Evolutionary conservation across 106 monocot genomes (phyloP), one percentile per base, ranked within the genome.

Genomic region (Acanthochlamys bracteata): DNA sequence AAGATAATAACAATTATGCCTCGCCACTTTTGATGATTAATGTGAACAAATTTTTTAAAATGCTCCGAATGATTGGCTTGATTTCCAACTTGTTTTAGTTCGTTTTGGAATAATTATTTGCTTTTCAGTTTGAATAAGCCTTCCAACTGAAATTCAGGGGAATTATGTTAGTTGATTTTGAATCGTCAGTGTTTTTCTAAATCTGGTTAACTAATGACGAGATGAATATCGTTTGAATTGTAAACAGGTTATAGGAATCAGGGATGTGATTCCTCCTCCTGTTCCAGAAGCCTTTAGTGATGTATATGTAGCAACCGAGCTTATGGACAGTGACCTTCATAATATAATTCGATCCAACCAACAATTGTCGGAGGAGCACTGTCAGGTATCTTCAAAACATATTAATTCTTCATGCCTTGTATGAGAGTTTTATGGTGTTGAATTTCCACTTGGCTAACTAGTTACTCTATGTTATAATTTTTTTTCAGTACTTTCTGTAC

Each of bases 401-500:
- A 23, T 13, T 11, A 15, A 51, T 4, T 33, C 33, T 33, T 33
- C 33, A 33, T 33, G 6, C 4, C 33, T 3, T 33, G 6, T 33
- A 6, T 33, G 6, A 3, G 33, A 33, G 33, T 33, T 33, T 1
- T 6, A 1, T 33, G 1, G 33, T 33, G n/a, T n/a, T n/a, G 33
- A 33, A 33, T 33, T 33, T 33, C 33, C 33, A 33, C 49, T 10
- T 49, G 56, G 49, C 41, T 69, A 11, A 58, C 39, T 12, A 25
- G 14, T 61, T 21, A 40, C 39, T 54, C 49, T 22, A 11, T 2
- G 47, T 3, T 73, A 6, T 27, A 41, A 52, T 21, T 61, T 17
- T 20, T 17, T 49, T 80, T 72, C 90, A 99, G 98, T 92, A 92
- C 60, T 92, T 99, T 62, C 68, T 99, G 33, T 99, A 99, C 66